Base-by-base conservation (phyloP, 2,329 filamentous ascomycete genomes). In the Zymoseptoria brevis region DNA sequence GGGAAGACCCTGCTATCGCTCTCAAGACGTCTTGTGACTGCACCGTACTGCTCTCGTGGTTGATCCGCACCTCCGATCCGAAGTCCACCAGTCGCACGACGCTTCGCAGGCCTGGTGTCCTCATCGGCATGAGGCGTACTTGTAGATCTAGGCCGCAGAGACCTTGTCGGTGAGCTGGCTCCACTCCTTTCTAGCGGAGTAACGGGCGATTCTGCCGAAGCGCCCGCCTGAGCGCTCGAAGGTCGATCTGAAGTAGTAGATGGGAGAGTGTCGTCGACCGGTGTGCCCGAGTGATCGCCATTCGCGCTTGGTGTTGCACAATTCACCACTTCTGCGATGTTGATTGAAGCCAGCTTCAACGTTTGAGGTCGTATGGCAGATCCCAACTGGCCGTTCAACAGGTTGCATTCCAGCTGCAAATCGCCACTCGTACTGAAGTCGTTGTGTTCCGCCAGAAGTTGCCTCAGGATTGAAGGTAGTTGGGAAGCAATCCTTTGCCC, bases 71-170 rank as follows among this genome's bases (percentile, higher is more conserved):
- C 60, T 16, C 64, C 62, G 8, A 71, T 64, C 22, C 68, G 69
- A 11, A 74, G 62, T 21, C 71, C 69, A 29, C 72, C 71, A 11
- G 71, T 70, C 2, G 69, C 69, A 53, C 70, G 69, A 9, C 71
- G 67, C 57, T 69, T 69, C 19, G 87, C 88, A 7, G 64, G 63
- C 55, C 64, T 60, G 22, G 62, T 54, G 11, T 62, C 62, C n/a
- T 60, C 53, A 21, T 60, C 63, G 5, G 58, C 56, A 21, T 52
- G 19, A 4, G 58, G 55, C 8, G 54, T 8, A 16, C 35, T 22
- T 13, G 54, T 48, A 29, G 45, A 54, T 30, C 60, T 56, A 3
- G 59, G 55, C 41, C 59, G 58, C 29, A 60, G 62, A 2, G 30
- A 59, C 11, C 62, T 55, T n/a, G 35, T 19, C 16, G 54, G 51